phyloP scores from a whole-genome alignment of 495 filamentous ascomycete species.

The Penicillium parvum region DNA sequence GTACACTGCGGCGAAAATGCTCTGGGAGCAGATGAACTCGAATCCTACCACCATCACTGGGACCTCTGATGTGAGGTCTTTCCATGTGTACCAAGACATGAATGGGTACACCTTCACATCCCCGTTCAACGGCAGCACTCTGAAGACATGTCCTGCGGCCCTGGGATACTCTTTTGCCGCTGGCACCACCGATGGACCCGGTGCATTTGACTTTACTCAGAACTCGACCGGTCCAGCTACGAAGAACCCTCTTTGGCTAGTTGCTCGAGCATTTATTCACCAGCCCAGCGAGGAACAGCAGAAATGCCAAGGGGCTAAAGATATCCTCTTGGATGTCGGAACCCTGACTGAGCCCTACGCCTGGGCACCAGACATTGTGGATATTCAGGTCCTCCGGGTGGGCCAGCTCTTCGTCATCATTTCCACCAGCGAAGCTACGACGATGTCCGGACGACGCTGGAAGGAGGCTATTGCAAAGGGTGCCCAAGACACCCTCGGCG shows the following conservation, averaged over 20 bases:
- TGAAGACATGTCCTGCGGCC: slow-evolving; percentile 82
- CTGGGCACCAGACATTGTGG: slow-evolving; percentile 92
- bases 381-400: slow-evolving; percentile 83
- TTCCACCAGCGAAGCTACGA: slow-evolving; percentile 86
- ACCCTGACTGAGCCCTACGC: slow-evolving; percentile 73
- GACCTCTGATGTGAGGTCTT: slow-evolving; percentile 57
- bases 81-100: slow-evolving; percentile 74
- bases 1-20: slow-evolving; percentile 56
- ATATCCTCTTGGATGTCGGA: slow-evolving; percentile 86
- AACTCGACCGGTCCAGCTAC: slow-evolving; percentile 71
- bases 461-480: slow-evolving; percentile 68
- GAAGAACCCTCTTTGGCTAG: slow-evolving; percentile 71
- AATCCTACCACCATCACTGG: slow-evolving; percentile 47
- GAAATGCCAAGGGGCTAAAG: slow-evolving; percentile 78
- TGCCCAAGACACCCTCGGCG: slow-evolving; percentile 41
- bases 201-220: slow-evolving; percentile 92
- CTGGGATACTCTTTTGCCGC: slow-evolving; percentile 92
- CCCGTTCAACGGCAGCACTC: slow-evolving; percentile 64
- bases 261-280: slow-evolving; percentile 70
- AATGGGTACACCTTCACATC: slow-evolving; percentile 68
- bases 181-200: slow-evolving; percentile 90
- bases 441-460: slow-evolving; percentile 94
- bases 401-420: slow-evolving; percentile 87
- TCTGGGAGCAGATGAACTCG: slow-evolving; percentile 53
- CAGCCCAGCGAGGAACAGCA: slow-evolving; percentile 66